Evolutionary conservation across 257 asterid genomes (phyloP), one percentile per base, ranked within the genome.

Genomic region (Gentiana macrophylla): DNA sequence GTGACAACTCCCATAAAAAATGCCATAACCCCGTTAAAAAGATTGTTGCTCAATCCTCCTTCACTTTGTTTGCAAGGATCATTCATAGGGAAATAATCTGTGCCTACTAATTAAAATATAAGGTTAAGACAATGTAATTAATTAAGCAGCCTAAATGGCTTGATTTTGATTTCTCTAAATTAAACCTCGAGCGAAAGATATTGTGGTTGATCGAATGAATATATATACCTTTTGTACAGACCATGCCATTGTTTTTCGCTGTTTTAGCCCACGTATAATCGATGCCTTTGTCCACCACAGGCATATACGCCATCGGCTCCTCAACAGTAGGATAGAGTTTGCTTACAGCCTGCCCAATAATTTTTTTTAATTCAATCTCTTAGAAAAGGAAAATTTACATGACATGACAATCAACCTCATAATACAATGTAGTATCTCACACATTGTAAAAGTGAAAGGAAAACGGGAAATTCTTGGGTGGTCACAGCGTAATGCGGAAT

Each of bases 1-100:
- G 97, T 84, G 36, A 88, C 79, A 1, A 85, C 76, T 0, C 94
- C 91, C 97, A 92, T 81, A 0, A 88, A 84, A 12, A 92, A 73
- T 10, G 94, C 82, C 78, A 92, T 77, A 12, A 88, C 79, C 33
- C 97, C 94, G 4, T 86, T 70, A 61, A 85, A 78, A 37, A 88
- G 52, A 1, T 82, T 93, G 67, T 77, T 85, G 81, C 80, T 82
- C 32, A 70, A 49, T 24, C 81, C 78, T 24, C 81, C 78, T 1
- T 80, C 94, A 0, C 76, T 15, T 44, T 49, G 32, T 68, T 77
- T 80, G 50, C 67, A 35, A 38, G 69, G 54, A 36, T 64, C 70
- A 45, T 66, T 58, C 7, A 69, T 62, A 0, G 82, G 72, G 66
- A 37, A 67, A 51, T 65, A 67, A 34, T 74, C 74, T 41, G 81